Base-by-base conservation (phyloP, 2,329 filamentous ascomycete genomes). In the Hypoxylon sp. region DNA sequence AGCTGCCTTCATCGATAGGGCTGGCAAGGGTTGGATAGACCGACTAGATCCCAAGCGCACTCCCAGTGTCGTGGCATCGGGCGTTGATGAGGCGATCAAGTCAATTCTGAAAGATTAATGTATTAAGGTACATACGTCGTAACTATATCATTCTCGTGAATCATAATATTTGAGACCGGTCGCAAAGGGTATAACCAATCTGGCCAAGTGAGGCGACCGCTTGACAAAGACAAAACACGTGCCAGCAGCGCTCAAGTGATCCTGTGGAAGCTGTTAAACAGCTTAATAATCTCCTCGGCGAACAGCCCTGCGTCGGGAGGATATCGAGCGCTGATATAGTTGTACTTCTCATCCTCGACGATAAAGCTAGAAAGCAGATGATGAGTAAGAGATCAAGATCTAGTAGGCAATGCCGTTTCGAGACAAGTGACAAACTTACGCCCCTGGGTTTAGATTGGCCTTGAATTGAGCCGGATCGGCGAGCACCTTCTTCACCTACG, bases 1-100 rank as follows among this genome's bases (percentile, higher is more conserved):
- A 70, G 85, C 87, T 22, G 87, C 83, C 11, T 93, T 89, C 87
- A 84, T 93, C 4, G 89, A 93, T 78, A 80, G 91, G 24, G 76
- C 74, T 12, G 84, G 85, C 0, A 81, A 77, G 7, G 89, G 89
- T 2, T 93, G 91, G 91, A 80, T 83, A 64, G 91, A 93, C 78
- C 78, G 77, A 8, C 77, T 91, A 46, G 83, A 85, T 3, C 81
- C 81, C 26, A 73, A 78, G 38, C 76, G 72, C 4, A 74, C 80
- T 52, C 90, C 89, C 18, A 87, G 83, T 0, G 75, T 85, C 8
- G 78, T 89, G 18, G 85, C 84, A 2, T 77, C 75, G 32, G 84
- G 84, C 5, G 80, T 92, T 26, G 85, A 87, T 60, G 82, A 89
- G 65, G 87, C 89, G 2, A 79, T 88, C 0, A 75, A 77, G 12